Base-by-base conservation (phyloP, 1,284 basidiomycete genomes). In the Trichosporon ovoides region DNA sequence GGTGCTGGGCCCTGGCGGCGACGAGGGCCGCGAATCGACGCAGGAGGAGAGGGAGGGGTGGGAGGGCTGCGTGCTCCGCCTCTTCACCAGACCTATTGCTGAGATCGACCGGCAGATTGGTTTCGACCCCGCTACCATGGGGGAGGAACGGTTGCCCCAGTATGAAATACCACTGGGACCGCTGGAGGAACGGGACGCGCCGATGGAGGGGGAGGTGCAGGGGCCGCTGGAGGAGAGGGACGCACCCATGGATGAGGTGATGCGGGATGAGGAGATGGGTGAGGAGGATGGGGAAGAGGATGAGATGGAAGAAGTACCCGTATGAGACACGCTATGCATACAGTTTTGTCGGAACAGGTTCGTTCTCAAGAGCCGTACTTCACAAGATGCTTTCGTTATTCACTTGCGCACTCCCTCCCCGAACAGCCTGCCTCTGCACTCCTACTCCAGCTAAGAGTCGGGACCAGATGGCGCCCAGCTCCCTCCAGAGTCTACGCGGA, bases 61-160 rank as follows among this genome's bases (percentile, higher is more conserved):
- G 68, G 68, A 70, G 54, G 53, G 48, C 9, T 31, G 43, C 13
- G 43, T 48, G 4, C 24, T 48, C 2, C 43, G 43, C 4, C 48
- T 65, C 19, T 52, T 67, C 10, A 9, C 65, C 16, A 16, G 14
- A 16, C 43, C 43, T 3, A 22, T 48, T 3, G 22, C 13, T 1
- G 31, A 55, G 20, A 43, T 72, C 48, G 51, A 55, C 14, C 28
- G 16, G 38, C 46, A 16, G 52, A 22, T 28, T 22, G 37, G 11
- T 22, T 28, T 33, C 37, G 52, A 13, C 22, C 43, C 6, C 24
- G 28, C 16, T 16, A 48, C 7, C n/a, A 28, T 10, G 22, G 28
- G 9, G 28, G 5, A 31, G 28, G 9, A 5, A 9, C 28, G 43
- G n/a, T 24, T 48, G 24, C 43, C 24, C 7, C 22, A 48, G 43